Conservation (phyloP, 2,329 filamentous ascomycete genomes). For the Calonectria fujianensis region DNA sequence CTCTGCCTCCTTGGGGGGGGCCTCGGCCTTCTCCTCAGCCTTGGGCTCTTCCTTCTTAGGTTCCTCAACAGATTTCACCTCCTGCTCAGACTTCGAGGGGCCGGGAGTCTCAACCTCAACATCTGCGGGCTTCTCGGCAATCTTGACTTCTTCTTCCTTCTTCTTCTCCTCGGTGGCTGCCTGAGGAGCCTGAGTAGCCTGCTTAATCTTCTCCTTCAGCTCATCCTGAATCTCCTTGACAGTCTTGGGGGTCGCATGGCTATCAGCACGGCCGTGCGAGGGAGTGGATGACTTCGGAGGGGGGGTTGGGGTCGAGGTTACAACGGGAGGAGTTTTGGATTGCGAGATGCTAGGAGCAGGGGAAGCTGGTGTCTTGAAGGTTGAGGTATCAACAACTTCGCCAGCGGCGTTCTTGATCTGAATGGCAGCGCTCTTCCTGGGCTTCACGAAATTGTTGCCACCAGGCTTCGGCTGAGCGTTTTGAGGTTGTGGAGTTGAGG, state of each 20-base stretch:
- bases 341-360: constrained; percentile 73
- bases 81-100: constrained; percentile 31
- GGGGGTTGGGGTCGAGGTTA: constrained; percentile 85
- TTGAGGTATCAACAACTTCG: constrained; percentile 83
- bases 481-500: constrained; percentile 78
- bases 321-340: constrained; percentile 80
- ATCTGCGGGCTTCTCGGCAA: constrained; percentile 48
- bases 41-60: constrained; percentile 28
- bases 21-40: constrained; percentile 53
- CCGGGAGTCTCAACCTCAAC: constrained; percentile 60
- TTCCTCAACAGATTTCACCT: constrained; percentile 35
- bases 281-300: constrained; percentile 84
- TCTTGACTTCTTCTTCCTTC: constrained; percentile 53
- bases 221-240: constrained; percentile 89
- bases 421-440: constrained; percentile 83
- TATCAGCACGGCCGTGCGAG: constrained; percentile 83
- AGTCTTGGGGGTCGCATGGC: constrained; percentile 80
- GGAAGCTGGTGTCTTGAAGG: constrained; percentile 74
- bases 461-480: constrained; percentile 74
- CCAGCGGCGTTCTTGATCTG: constrained; percentile 90
- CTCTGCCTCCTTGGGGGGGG: constrained; percentile 47
- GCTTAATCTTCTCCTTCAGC: constrained; percentile 86
- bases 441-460: constrained; percentile 69
- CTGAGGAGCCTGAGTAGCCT: constrained; percentile 67
- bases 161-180: constrained; percentile 59